These are phyloP conservation scores for Cicer chorassanicum DNA, from an alignment of 306 rosid genomes.

Conservation along the genomic window DNA sequence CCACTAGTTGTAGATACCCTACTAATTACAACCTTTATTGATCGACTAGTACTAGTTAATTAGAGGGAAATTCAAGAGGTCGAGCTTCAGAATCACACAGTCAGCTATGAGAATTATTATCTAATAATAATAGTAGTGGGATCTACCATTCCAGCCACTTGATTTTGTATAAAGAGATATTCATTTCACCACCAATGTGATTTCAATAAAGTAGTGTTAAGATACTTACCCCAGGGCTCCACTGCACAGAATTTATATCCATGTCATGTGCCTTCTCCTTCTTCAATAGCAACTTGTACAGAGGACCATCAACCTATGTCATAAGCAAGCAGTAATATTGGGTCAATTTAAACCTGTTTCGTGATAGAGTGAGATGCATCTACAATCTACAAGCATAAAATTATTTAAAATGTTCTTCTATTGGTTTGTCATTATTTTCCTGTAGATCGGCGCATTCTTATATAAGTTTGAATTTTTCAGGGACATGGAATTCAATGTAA, in stretches of 20 bases:
- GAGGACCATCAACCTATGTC: constrained; percentile 68
- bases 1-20: neutral
- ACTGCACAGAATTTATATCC: constrained; percentile 84
- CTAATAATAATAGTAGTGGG: constrained; percentile 24
- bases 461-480: constrained; percentile 45
- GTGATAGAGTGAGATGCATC: constrained; percentile 41
- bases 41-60: constrained; percentile 5
- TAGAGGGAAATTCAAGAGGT: constrained; percentile 13
- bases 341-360: constrained; percentile 22
- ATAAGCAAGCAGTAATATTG: constrained; percentile 27
- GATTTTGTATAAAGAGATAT: constrained; percentile 21
- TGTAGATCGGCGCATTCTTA: constrained; percentile 36
- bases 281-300: constrained; percentile 70
- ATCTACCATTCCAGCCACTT: constrained; percentile 36
- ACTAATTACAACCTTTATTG: neutral
- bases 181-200: constrained; percentile 21
- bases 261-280: constrained; percentile 80
- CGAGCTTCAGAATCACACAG: constrained; percentile 23
- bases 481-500: constrained; percentile 46
- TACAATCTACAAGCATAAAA: constrained; percentile 10
- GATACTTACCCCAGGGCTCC: constrained; percentile 91
- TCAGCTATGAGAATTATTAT: constrained; percentile 21
- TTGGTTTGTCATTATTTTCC: constrained; percentile 41
- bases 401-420: constrained; percentile 16
- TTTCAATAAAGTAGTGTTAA: constrained; percentile 37